Evolutionary conservation across 805 yeast genomes (phyloP).

Genomic region (Sporopachydermia lactativora): DNA sequence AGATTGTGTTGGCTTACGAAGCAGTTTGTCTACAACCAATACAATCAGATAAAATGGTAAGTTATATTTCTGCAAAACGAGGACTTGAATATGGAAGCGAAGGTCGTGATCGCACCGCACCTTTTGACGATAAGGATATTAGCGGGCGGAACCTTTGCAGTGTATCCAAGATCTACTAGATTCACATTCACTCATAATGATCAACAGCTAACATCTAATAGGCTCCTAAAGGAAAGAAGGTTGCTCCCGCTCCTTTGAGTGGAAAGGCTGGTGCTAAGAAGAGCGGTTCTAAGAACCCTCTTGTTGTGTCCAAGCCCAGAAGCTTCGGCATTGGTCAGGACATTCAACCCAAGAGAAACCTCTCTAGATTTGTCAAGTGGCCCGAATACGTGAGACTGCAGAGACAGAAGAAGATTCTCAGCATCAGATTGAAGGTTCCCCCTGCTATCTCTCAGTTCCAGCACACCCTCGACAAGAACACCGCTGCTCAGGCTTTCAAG

Average conservation of each 20-base stretch:
- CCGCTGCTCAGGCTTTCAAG: conserved; percentile 95
- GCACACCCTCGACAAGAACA: conserved; percentile 93
- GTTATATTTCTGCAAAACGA: no score
- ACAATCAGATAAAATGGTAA: no score
- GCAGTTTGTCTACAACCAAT: no score
- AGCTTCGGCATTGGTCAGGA: conserved; percentile 95
- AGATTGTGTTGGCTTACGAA: no score
- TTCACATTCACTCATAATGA: no score
- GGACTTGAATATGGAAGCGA: no score
- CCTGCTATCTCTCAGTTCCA: conserved; percentile 97
- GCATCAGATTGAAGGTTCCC: conserved; percentile 96
- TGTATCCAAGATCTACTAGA: no score
- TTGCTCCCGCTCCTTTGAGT: conserved; percentile 98
- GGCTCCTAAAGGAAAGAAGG: conserved; percentile 67
- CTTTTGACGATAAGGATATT: no score
- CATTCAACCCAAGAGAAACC: conserved; percentile 89
- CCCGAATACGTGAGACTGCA: conserved; percentile 97
- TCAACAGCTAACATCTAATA: no score
- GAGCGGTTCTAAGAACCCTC: conserved; percentile 53
- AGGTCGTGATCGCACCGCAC: no score
- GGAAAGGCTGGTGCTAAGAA: conserved; percentile 30
- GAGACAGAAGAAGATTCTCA: conserved; percentile 96
- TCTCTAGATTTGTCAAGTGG: conserved; percentile 97
- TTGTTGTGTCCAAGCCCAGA: conserved; percentile 80
- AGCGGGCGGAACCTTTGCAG: no score